phyloP scores from a whole-genome alignment of 179 eudicot genomes.

The Silene coronaria region DNA sequence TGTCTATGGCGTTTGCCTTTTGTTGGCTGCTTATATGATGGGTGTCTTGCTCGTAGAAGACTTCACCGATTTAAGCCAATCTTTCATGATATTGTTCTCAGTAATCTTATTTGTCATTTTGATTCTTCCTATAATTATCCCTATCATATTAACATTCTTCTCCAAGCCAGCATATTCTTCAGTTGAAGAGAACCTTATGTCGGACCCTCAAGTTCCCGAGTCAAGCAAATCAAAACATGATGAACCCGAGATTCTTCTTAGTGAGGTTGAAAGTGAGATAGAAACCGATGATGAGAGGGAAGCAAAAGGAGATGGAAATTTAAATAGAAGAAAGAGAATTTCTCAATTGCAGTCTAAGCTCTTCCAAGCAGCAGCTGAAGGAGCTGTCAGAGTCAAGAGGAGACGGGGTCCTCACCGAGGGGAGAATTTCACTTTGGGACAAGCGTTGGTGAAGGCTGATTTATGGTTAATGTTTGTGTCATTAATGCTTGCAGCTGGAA shows the following conservation, averaged over 20 bases:
- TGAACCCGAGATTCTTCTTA: constrained; percentile 12
- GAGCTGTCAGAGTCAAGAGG: constrained; percentile 48
- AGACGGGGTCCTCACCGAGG: constrained; percentile 55
- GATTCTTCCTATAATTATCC: constrained; percentile 42
- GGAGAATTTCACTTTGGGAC: constrained; percentile 37
- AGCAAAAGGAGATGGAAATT: constrained; percentile 32
- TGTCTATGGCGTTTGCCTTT: constrained; percentile 59
- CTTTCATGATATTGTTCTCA: constrained; percentile 43
- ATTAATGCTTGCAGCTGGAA: constrained; percentile 45
- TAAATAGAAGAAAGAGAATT: constrained; percentile 44
- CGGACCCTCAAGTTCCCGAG: constrained; percentile 4
- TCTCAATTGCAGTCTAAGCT: constrained; percentile 42
- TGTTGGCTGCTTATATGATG: constrained; percentile 83
- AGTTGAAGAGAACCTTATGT: constrained; percentile 12
- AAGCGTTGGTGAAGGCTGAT: constrained; percentile 39
- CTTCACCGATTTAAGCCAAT: constrained; percentile 11
- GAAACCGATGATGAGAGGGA: constrained; percentile 19
- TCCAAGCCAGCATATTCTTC: constrained; percentile 22
- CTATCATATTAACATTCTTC: constrained; percentile 30
- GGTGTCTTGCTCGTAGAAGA: constrained; percentile 61
- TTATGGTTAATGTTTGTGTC: constrained; percentile 49
- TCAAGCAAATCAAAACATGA: constrained; percentile 13
- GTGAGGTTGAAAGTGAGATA: constrained; percentile 24
- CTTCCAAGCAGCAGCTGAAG: constrained; percentile 55
- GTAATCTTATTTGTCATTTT: constrained; percentile 23